Evolutionary conservation across 2,329 filamentous ascomycete genomes (phyloP).

Genomic region (Clarireedia hainanense): DNA sequence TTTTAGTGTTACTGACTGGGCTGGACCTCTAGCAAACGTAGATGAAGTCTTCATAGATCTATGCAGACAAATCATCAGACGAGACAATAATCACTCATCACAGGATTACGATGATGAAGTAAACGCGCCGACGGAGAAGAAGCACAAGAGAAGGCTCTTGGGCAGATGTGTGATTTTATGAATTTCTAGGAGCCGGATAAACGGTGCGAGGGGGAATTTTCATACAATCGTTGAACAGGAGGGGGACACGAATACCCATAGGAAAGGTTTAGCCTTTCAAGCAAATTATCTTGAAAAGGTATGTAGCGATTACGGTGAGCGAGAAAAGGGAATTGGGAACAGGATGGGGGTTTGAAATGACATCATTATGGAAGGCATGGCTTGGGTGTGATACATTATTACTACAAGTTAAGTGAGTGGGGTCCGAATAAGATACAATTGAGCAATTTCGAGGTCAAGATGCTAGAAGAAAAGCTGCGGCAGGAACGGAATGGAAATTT

Average conservation of each 20-base stretch:
- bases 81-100: slow-evolving; percentile 35
- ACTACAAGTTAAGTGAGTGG: too few relatives aligned
- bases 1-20: too few relatives aligned
- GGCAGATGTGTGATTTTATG: slow-evolving; percentile 9
- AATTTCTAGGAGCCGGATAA: background rate
- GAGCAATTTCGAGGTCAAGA: background rate
- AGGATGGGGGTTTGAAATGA: too few relatives aligned
- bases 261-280: too few relatives aligned
- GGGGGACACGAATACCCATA: too few relatives aligned
- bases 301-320: too few relatives aligned
- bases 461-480: background rate
- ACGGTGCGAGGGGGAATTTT: too few relatives aligned
- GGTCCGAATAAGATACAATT: background rate
- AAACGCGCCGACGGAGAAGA: slow-evolving; percentile 4
- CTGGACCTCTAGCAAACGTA: slow-evolving; percentile 44
- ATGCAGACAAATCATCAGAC: slow-evolving; percentile 58
- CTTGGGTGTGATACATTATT: too few relatives aligned
- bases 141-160: background rate
- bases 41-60: slow-evolving; percentile 65
- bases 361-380: too few relatives aligned
- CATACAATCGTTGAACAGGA: too few relatives aligned
- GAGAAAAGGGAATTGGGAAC: too few relatives aligned
- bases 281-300: too few relatives aligned
- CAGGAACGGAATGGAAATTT: background rate
- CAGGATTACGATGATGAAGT: slow-evolving; percentile 5